Evolutionary conservation across 164 flowering plant genomes (phyloP).

Genomic region (Macadamia integrifolia): DNA sequence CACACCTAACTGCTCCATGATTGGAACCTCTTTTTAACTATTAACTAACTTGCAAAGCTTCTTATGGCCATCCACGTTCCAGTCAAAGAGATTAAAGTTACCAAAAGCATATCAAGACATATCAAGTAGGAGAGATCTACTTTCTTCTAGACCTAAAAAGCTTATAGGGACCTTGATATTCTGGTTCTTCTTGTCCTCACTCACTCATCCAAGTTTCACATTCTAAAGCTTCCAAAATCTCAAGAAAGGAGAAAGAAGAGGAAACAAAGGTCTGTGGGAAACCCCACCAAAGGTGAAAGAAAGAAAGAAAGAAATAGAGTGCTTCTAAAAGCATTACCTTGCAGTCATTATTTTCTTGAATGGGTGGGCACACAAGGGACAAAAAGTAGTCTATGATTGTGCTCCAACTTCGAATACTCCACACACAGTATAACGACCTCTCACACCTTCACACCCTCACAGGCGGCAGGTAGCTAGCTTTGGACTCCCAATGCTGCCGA

Average conservation of each 20-base stretch:
- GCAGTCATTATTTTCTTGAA: not conserved
- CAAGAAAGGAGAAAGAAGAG: not conserved
- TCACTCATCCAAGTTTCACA: not conserved
- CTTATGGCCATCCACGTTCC: not conserved
- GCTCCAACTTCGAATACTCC: not conserved
- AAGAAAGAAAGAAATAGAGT: conserved; percentile 5
- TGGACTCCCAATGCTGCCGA: no score
- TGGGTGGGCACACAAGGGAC: no score
- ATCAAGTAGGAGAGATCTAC: conserved; percentile 1
- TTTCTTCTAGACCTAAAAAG: conserved; percentile 6
- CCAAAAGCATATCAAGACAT: not conserved
- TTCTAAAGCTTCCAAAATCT: not conserved
- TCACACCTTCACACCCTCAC: no score
- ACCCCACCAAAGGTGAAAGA: not conserved
- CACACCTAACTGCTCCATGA: no score
- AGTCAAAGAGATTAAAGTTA: conserved; percentile 18
- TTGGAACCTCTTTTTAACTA: no score
- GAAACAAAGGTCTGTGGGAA: not conserved
- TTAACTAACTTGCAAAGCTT: no score
- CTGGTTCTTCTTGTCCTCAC: not conserved
- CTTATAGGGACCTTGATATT: not conserved
- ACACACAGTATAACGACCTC: not conserved
- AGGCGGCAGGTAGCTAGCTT: no score
- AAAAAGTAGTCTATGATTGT: not conserved
- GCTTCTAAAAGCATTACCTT: conserved; percentile 5